Evolutionary conservation across 495 filamentous ascomycete species (phyloP), one percentile per base, ranked within the genome.

Genomic region (Penicillium tannophilum): DNA sequence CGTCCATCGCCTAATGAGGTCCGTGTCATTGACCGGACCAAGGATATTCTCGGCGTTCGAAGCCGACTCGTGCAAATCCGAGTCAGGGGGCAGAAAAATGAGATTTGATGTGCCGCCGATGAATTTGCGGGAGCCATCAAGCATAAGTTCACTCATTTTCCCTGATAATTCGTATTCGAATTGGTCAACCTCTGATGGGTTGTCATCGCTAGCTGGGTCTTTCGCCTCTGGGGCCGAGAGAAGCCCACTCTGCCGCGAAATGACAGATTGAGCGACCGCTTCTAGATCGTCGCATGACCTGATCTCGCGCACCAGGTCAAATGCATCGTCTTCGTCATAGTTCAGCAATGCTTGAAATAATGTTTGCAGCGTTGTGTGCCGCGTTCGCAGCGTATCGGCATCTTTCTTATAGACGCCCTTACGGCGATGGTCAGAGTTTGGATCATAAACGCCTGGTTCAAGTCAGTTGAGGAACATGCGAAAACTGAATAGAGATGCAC

Each of bases 381-480:
- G 84, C 19, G 92, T 93, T 67, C 93, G 90, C 66, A 93, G 82
- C 63, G 87, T 90, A 71, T 97, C 92, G 47, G 92, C 88, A 71
- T 97, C 92, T 72, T 96, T 91, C 72, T 92, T 93, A 72, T 97
- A 97, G 10, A 97, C 94, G 49, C 94, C 94, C 70, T 98, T 98
- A 17, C 94, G 86, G 47, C 94, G 89, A 69, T 97, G 92, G 72
- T 98, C 94, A 55, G 91, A 94, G 67, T 91, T 95, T 6, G 92
- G 94, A 69, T 98, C 95, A 79, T 98, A 98, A 51, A 96, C 80
- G 73, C 92, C 77, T 79, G 33, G 12, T 8, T 7, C 19, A 20
- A 14, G 51, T 61, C 39, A 63, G 49, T 33, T 12, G 7, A 39
- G 42, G 42, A 4, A 17, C 10, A 6, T n/a, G 12, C 14, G 26